Evolutionary conservation across 2,329 filamentous ascomycete genomes (phyloP).

Genomic region (Diaporthe capsici): DNA sequence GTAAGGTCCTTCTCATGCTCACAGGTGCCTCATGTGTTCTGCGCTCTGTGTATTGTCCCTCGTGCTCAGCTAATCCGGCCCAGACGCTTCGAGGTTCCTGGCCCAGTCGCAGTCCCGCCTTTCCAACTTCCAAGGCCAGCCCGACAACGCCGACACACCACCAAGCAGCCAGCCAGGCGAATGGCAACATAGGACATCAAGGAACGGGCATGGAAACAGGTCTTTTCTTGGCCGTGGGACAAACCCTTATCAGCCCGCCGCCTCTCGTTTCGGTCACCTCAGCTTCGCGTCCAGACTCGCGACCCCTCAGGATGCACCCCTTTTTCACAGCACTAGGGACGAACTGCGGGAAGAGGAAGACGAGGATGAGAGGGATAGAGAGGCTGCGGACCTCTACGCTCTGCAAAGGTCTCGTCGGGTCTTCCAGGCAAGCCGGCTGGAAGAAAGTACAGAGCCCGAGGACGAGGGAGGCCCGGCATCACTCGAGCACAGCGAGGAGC

Average conservation of each 20-base stretch:
- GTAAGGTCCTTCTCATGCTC: slow-evolving; percentile 67
- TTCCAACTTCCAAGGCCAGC: slow-evolving; percentile 75
- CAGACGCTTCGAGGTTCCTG: slow-evolving; percentile 96
- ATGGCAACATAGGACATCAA: slow-evolving; percentile 52
- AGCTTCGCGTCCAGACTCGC: slow-evolving; percentile 85
- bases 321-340: slow-evolving; percentile 94
- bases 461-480: slow-evolving; percentile 74
- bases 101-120: slow-evolving; percentile 96
- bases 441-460: slow-evolving; percentile 88
- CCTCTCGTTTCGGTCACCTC: slow-evolving; percentile 79
- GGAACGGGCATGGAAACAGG: slow-evolving; percentile 52
- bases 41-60: not conserved
- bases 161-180: slow-evolving; percentile 52
- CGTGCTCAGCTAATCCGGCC: slow-evolving; percentile 30
- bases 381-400: slow-evolving; percentile 94
- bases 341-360: slow-evolving; percentile 95
- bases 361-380: slow-evolving; percentile 88
- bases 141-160: slow-evolving; percentile 60
- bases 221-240: slow-evolving; percentile 61
- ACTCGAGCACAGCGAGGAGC: slow-evolving; percentile 67
- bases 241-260: slow-evolving; percentile 83
- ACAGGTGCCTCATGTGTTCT: not conserved
- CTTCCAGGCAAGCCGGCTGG: slow-evolving; percentile 85
- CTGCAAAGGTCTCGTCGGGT: slow-evolving; percentile 90
- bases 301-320: slow-evolving; percentile 81